phyloP scores from a whole-genome alignment of 164 flowering plant genomes.

The Santalum album region DNA sequence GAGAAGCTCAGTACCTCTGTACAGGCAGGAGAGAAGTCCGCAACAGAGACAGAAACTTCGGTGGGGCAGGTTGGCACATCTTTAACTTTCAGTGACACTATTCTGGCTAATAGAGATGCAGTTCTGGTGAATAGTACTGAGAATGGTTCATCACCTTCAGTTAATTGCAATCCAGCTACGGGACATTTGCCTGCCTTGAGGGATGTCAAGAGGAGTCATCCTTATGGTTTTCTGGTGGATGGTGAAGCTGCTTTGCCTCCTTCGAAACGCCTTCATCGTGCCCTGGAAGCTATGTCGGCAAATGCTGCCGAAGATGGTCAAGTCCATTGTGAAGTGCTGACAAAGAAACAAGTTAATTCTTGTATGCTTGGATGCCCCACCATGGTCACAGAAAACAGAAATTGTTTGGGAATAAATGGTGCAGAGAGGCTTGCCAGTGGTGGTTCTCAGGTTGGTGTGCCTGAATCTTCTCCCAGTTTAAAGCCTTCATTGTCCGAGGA shows the following conservation, averaged over 20 bases:
- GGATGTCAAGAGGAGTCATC: constrained; percentile 32
- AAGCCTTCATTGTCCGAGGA: constrained; percentile 14
- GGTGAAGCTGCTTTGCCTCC: constrained; percentile 91
- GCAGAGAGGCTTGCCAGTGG: constrained; percentile 10
- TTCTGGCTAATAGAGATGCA: constrained; percentile 14
- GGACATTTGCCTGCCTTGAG: constrained; percentile 21
- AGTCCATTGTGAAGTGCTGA: constrained; percentile 17
- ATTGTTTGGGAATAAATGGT: constrained; percentile 11
- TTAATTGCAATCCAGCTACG: constrained; percentile 9
- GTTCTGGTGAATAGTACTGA: constrained; percentile 14
- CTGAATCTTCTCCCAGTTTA: constrained; percentile 13
- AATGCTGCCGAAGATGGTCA: constrained; percentile 66
- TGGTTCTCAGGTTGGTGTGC: constrained; percentile 9
- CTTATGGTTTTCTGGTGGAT: constrained; percentile 41
- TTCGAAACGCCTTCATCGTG: constrained; percentile 85
- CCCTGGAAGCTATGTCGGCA: constrained; percentile 89
- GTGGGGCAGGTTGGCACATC: constrained; percentile 15
- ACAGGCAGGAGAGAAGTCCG: constrained; percentile 27
- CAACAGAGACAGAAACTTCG: constrained; percentile 14
- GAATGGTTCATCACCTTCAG: constrained; percentile 22
- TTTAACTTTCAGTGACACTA: constrained; percentile 12
- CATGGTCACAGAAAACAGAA: constrained; percentile 8
- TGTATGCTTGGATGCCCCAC: constrained; percentile 12
- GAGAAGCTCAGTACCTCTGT: constrained; percentile 20
- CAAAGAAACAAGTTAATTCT: constrained; percentile 9